Evolutionary conservation across 2,329 filamentous ascomycete species (phyloP), one percentile per base, ranked within the genome.

Genomic region (Diaporthe batatas): DNA sequence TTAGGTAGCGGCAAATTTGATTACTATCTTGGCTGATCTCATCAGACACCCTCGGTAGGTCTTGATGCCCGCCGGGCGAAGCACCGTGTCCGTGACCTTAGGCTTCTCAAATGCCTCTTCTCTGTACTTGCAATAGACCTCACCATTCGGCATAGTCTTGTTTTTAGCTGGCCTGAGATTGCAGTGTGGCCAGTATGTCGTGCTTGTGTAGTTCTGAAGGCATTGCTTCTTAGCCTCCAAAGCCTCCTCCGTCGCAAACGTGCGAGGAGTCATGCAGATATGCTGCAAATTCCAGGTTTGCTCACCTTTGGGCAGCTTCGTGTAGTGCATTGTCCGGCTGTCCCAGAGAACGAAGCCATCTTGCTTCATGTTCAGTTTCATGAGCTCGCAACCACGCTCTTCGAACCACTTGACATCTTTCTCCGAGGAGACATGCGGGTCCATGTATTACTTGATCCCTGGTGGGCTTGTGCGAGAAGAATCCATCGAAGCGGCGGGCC

Each of bases 321-420:
- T 42, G 74, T 84, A 87, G 76, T 88, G 86, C 67, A 87, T 83
- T 0, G 84, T 84, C 25, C 62, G 36, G 25, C 42, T 54, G 70
- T 67, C 51, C 58, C 81, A 85, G 11, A 85, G 78, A 2, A 86
- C 77, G 42, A 86, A 76, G 32, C 85, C 84, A 16, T 84, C 84
- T 0, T 84, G 84, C n/a, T 84, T 83, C 57, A 83, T 83, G 71
- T 80, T 78, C 14, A 85, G 79, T 77, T 85, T 83, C 74, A 78
- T 73, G 78, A 79, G 80, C 58, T 80, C 74, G 51, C 74, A 76
- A 2, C 80, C 82, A 42, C 78, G 75, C 11, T 81, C 78, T 67
- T 77, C 76, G 7, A 84, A 79, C 81, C 82, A 84, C 69, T 78
- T 76, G 75, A 81, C 83, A 18, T 81, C 78, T 71, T 82, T 81